Conservation (phyloP, 805 yeast species). For the Metschnikowia santaceciliae region DNA sequence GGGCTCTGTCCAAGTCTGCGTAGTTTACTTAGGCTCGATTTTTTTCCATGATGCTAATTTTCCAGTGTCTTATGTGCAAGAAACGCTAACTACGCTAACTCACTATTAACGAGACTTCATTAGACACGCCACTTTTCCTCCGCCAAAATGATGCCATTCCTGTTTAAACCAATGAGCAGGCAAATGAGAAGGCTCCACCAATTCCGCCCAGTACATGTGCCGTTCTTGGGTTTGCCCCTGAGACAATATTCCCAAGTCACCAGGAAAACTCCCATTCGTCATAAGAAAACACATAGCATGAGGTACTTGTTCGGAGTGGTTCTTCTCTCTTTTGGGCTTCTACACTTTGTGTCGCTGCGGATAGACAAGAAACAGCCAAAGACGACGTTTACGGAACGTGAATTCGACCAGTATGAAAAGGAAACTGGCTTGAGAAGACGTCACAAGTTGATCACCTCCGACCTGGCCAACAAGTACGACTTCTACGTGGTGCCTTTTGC, state of each 20-base stretch:
- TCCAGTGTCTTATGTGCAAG: constrained; percentile 3
- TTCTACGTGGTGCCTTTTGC: constrained; percentile 39
- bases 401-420: constrained; percentile 46
- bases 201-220: not conserved
- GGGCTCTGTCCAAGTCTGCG: not conserved
- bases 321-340: constrained; percentile 27
- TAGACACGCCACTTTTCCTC: not conserved
- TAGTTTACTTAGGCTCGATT: not conserved
- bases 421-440: constrained; percentile 51
- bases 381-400: constrained; percentile 46
- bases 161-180: not conserved
- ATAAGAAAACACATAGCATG: constrained; percentile 25
- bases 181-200: not conserved
- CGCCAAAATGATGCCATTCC: not conserved
- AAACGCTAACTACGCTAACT: not conserved
- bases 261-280: constrained; percentile 5
- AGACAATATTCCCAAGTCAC: constrained; percentile 3
- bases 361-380: constrained; percentile 31
- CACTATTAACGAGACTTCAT: not conserved
- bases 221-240: not conserved
- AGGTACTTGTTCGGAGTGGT: constrained; percentile 37
- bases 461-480: constrained; percentile 35
- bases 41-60: constrained; percentile 1
- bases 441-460: constrained; percentile 38
- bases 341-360: constrained; percentile 28